Evolutionary conservation across 2,329 filamentous ascomycete genomes (phyloP).

Genomic region (Tricladium varicosporioides): DNA sequence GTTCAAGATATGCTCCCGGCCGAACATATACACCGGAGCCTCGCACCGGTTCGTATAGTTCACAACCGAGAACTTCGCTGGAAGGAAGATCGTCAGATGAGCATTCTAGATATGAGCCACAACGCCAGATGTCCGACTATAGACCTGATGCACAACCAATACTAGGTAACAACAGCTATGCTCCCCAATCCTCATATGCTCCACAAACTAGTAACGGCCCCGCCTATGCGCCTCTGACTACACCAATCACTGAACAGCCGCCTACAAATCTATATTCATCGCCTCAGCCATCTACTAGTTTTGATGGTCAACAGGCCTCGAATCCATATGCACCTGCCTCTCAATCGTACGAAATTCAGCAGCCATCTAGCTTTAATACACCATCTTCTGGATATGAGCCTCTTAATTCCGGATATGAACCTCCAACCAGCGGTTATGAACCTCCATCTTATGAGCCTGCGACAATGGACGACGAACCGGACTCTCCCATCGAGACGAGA

Average conservation of each 20-base stretch:
- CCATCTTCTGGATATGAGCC: constrained; percentile 36
- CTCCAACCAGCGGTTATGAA: constrained; percentile 27
- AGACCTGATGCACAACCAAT: constrained; percentile 28
- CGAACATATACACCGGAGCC: constrained; percentile 27
- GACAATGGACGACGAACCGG: constrained; percentile 42
- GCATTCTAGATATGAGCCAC: constrained; percentile 42
- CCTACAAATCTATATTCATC: constrained; percentile 21
- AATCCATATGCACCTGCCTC: constrained; percentile 17
- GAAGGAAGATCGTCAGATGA: constrained; percentile 47
- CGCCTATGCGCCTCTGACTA: constrained; percentile 16
- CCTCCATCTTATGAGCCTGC: constrained; percentile 50
- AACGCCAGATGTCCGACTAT: constrained; percentile 41
- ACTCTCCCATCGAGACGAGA: constrained; percentile 45
- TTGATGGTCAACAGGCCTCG: constrained; percentile 17
- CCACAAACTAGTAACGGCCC: constrained; percentile 19
- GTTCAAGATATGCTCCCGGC: constrained; percentile 34
- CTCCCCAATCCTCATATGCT: constrained; percentile 22
- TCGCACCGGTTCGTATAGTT: constrained; percentile 26
- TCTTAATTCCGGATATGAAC: constrained; percentile 28
- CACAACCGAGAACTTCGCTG: constrained; percentile 40
- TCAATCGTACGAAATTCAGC: constrained; percentile 37
- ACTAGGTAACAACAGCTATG: constrained; percentile 8
- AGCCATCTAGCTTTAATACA: constrained; percentile 31
- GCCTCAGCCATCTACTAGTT: constrained; percentile 22
- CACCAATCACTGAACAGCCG: constrained; percentile 19